Conservation (phyloP, 345 rosid genomes). For the Durio zibethinus region DNA sequence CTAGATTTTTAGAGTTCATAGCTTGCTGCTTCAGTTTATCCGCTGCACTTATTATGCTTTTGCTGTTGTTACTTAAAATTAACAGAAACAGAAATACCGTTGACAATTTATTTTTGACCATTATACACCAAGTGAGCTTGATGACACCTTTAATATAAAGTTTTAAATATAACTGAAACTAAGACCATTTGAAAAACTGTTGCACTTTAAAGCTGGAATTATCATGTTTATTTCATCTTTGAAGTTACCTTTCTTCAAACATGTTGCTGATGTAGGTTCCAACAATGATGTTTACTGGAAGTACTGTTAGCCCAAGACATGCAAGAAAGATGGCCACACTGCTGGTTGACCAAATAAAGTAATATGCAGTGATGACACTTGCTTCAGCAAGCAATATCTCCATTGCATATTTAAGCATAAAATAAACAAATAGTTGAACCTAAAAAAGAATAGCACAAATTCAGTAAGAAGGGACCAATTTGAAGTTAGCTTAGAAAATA, state of each 20-base stretch:
- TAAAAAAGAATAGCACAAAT: constrained; percentile 17
- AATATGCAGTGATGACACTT: constrained; percentile 63
- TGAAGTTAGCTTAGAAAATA: background rate
- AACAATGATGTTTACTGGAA: constrained; percentile 66
- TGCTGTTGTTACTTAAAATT: background rate
- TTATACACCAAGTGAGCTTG: background rate
- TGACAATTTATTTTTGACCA: background rate
- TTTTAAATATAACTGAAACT: background rate
- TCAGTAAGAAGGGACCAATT: background rate
- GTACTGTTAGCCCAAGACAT: constrained; percentile 72
- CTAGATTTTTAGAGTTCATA: background rate
- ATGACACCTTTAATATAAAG: background rate
- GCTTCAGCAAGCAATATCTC: constrained; percentile 82
- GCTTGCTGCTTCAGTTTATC: background rate
- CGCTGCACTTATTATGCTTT: background rate
- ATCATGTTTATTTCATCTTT: background rate
- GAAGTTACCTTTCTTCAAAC: constrained; percentile 70
- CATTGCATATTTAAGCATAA: constrained; percentile 87
- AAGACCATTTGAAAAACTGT: background rate
- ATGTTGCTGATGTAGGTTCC: constrained; percentile 80
- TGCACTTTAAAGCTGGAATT: background rate
- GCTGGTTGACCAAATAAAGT: constrained; percentile 68
- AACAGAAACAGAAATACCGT: background rate
- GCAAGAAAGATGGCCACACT: constrained; percentile 72
- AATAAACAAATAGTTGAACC: constrained; percentile 76